Percentiles rank a stretch among this genome's conserved stretches.
Conservation (phyloP, 2,329 filamentous ascomycete species). For the Chrysosphaeria jannelii region DNA sequence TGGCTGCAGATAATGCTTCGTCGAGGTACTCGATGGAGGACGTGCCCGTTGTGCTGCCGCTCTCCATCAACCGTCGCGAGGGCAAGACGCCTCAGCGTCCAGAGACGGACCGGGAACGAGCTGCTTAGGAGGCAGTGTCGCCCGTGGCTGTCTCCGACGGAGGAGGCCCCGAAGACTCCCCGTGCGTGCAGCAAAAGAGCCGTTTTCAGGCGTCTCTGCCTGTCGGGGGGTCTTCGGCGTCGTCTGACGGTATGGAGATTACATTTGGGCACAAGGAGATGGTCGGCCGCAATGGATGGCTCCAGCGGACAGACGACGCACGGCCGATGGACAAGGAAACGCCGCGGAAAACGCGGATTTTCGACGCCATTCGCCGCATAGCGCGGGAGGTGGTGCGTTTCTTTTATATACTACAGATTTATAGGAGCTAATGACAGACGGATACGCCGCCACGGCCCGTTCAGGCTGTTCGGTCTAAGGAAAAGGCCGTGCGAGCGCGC, state of each 20-base stretch:
- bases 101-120: conserved; percentile 4
- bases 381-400: conserved; percentile 23
- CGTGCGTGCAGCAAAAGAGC: conserved; percentile 2
- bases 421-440: too few relatives aligned
- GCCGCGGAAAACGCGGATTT: conserved; percentile 11
- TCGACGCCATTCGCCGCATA: conserved; percentile 19
- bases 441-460: too few relatives aligned
- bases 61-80: too few relatives aligned
- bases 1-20: conserved; percentile 6
- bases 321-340: conserved; percentile 4
- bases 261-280: conserved; percentile 20
- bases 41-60: too few relatives aligned
- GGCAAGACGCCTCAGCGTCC: too few relatives aligned
- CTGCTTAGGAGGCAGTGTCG: conserved; percentile 4
- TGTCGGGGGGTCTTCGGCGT: conserved; percentile 13
- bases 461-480: conserved; percentile 4
- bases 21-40: conserved; percentile 10
- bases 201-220: conserved; percentile 11
- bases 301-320: conserved; percentile 14
- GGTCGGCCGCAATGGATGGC: conserved; percentile 25
- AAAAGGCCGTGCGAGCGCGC: conserved; percentile 8
- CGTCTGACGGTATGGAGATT: too few relatives aligned
- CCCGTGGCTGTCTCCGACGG: conserved; percentile 1
- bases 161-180: background rate
- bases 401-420: too few relatives aligned